Conservation (phyloP, 176 grass and related monocot species). For the Melocanna baccifera region DNA sequence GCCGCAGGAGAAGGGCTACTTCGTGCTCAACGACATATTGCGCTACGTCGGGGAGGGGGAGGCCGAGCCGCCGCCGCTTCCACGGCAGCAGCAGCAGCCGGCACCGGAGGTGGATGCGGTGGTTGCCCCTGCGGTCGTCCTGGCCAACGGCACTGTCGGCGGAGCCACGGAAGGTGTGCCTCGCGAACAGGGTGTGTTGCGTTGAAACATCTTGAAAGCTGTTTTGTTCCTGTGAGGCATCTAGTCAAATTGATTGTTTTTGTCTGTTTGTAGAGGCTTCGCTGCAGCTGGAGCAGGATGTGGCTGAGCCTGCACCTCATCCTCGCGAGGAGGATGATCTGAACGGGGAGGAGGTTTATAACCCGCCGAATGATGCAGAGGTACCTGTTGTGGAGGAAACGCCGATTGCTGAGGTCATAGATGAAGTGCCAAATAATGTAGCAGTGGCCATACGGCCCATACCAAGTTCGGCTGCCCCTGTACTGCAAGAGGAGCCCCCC, state of each 20-base stretch:
- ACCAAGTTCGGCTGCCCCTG: conserved; percentile 12
- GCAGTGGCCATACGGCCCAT: not conserved
- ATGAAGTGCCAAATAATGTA: conserved; percentile 46
- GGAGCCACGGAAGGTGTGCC: not conserved
- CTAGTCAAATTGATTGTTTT: not conserved
- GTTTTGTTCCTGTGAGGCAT: not conserved
- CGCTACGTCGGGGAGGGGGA: conserved; percentile 51
- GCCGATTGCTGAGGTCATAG: conserved; percentile 44
- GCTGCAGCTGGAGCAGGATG: conserved; percentile 29
- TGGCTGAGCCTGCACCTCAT: not conserved
- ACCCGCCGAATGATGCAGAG: conserved; percentile 38
- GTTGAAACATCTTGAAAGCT: not conserved
- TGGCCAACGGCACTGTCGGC: conserved; percentile 41
- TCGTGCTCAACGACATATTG: conserved; percentile 86
- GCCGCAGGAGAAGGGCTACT: conserved; percentile 91
- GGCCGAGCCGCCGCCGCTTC: not conserved
- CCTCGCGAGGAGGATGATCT: conserved; percentile 30
- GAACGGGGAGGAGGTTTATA: conserved; percentile 46
- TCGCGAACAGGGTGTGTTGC: conserved; percentile 48
- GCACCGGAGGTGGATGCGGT: not conserved
- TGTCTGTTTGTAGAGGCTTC: conserved; percentile 23
- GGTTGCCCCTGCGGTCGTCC: not conserved
- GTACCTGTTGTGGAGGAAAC: conserved; percentile 51
- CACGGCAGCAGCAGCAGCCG: not conserved
- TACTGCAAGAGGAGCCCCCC: conserved; percentile 50